Base-by-base conservation (phyloP, 257 asterid genomes). In the Misopates orontium region DNA sequence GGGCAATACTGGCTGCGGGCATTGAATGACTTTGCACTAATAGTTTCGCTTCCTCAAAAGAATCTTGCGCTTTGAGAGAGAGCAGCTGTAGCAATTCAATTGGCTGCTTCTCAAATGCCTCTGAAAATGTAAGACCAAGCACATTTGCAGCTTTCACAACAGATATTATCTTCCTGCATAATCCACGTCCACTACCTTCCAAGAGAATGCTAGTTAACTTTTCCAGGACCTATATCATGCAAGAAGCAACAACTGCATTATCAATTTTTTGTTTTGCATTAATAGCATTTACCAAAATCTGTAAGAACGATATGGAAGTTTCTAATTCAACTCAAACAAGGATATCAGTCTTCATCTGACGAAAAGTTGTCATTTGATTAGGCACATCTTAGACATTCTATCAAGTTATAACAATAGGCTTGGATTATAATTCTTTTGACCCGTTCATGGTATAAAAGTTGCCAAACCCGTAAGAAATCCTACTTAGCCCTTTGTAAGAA, bases 1-100 rank as follows among this genome's bases (percentile, higher is more conserved):
- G 99, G 74, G 99, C 99, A 75, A 85, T 88, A 76, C 95, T 90
- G 68, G 99, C 87, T 66, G 99, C 91, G 56, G 93, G 86, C 90
- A 94, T 84, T 60, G 87, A 75, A 85, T 94, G 99, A 51, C 90
- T 78, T 80, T 78, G 86, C 71, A 88, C 96, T 60, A 94, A 83
- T 60, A 87, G 85, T 66, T 69, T 82, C 65, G 99, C 95, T 78
- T 90, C 99, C 70, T 90, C 96, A 57, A 88, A 88, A 28, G 99
- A 94, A 25, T 90, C 97, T 78, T 94, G 99, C 10, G 99, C 99
- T 81, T 94, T 94, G 72, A 94, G 97, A 73, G 95, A 79, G 58
- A 94, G 96, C 79, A 94, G 78, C 72, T 88, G 99, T 74, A 94
- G 79, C 64, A 94, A 76, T 78, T 94, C 99, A 62, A 88, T 75